Evolutionary conservation across 495 filamentous ascomycete genomes (phyloP).

Genomic region (Amphirosellinia nigrospora): DNA sequence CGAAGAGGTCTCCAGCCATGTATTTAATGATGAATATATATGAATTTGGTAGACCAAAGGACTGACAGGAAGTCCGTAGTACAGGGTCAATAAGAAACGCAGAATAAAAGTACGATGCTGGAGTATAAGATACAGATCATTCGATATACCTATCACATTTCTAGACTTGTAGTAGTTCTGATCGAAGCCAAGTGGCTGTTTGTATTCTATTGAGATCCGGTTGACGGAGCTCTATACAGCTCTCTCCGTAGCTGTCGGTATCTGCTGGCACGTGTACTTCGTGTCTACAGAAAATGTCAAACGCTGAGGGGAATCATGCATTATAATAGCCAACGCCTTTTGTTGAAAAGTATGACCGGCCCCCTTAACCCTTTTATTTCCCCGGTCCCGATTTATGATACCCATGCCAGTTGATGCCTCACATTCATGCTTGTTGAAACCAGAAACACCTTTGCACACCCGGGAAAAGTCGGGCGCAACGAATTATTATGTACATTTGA

Average conservation of each 20-base stretch:
- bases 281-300: conserved; percentile 35
- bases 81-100: background rate
- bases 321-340: conserved; percentile 60
- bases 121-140: background rate
- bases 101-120: background rate
- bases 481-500: conserved; percentile 36
- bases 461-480: conserved; percentile 33
- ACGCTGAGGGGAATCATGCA: conserved; percentile 53
- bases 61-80: background rate
- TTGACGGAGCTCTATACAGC: conserved; percentile 40
- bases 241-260: conserved; percentile 35
- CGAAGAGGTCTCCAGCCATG: background rate
- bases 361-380: conserved; percentile 46
- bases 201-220: conserved; percentile 40
- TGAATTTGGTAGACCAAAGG: background rate
- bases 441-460: conserved; percentile 27
- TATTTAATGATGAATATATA: background rate
- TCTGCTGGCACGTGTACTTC: conserved; percentile 27
- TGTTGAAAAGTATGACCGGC: conserved; percentile 60
- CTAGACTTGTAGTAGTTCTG: background rate
- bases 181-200: conserved; percentile 14
- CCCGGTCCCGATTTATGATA: conserved; percentile 43
- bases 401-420: conserved; percentile 49
- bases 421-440: conserved; percentile 58
- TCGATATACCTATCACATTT: background rate